Base-by-base conservation (phyloP, 176 grass and related monocot species). In the Calamus simplicifolius region DNA sequence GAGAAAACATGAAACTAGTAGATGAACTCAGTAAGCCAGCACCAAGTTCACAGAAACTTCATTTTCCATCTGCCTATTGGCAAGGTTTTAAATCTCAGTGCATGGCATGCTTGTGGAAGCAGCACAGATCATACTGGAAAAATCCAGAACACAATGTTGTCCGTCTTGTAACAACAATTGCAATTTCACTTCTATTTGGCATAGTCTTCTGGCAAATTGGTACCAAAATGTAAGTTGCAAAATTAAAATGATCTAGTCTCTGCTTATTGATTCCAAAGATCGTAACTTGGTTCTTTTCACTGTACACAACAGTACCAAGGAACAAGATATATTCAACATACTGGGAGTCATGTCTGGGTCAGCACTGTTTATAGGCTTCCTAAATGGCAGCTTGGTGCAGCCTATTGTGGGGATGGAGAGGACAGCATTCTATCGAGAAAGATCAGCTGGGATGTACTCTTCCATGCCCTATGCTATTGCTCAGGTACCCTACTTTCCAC, bases 51-150 rank as follows among this genome's bases (percentile, higher is more conserved):
- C 31, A 72, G 17, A 87, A 91, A 21, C 67, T 97, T 5, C 58
- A 91, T 66, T 97, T 88, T 51, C 81, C 74, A 57, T 75, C 62
- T 4, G 73, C 62, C 70, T 82, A 91, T 52, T 81, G 80, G 83
- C 81, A 82, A 50, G 75, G 75, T 38, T 78, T 91, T 27, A 73
- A 19, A 19, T 75, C 75, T 4, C 86, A 96, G 25, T 90, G 76
- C 21, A 66, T 72, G n/a, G 86, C 83, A 35, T 96, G 91, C 67
- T 62, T 90, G 70, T 96, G 91, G 91, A 96, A 96, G 63, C 80
- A 87, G 68, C 80, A 73, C 53, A 85, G 77, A 62, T 85, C 91
- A 48, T 90, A 96, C n/a, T 96, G 91, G 91, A 96, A 96, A 70
- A 96, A 90, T 72, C 77, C 86, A 23, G 86, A 96, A 56, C 80